Evolutionary conservation across 371 early-diverging fungal species (phyloP).

Genomic region (Mortierella sp.): DNA sequence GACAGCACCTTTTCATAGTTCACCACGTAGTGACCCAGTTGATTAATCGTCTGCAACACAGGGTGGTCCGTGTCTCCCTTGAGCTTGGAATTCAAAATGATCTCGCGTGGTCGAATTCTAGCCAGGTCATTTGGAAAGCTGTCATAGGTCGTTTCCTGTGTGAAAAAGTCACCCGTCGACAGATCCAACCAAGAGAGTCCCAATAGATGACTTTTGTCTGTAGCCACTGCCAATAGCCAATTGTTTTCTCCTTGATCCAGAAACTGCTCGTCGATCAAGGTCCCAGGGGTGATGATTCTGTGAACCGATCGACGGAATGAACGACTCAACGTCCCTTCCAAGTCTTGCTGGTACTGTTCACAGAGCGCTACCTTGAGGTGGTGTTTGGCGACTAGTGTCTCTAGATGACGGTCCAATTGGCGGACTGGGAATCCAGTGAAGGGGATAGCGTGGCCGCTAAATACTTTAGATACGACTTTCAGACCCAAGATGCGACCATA

Average conservation of each 20-base stretch:
- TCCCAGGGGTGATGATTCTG: slow-evolving; percentile 90
- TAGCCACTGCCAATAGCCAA: slow-evolving; percentile 70
- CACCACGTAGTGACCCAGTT: slow-evolving; percentile 27
- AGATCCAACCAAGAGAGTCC: slow-evolving; percentile 94
- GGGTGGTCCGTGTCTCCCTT: slow-evolving; percentile 24
- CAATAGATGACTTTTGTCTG: slow-evolving; percentile 48
- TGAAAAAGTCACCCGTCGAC: slow-evolving; percentile 89
- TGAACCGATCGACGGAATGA: slow-evolving; percentile 76
- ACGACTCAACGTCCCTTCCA: slow-evolving; percentile 43
- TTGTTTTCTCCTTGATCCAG: slow-evolving; percentile 71
- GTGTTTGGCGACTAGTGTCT: slow-evolving; percentile 75
- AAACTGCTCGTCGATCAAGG: slow-evolving; percentile 81
- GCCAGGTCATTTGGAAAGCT: slow-evolving; percentile 76
- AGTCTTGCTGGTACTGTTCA: slow-evolving; percentile 74
- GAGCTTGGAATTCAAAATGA: slow-evolving; percentile 66
- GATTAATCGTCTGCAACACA: slow-evolving; percentile 23
- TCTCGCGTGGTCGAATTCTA: slow-evolving; percentile 87
- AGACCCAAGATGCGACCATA: slow-evolving; percentile 76
- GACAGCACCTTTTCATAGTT: slow-evolving; percentile 52
- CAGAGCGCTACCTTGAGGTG: slow-evolving; percentile 86
- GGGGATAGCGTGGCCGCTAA: slow-evolving; percentile 59
- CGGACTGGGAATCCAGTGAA: slow-evolving; percentile 86
- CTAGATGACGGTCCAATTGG: slow-evolving; percentile 78
- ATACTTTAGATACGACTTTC: slow-evolving; percentile 67
- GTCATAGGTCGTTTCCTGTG: slow-evolving; percentile 62